phyloP scores from a whole-genome alignment of 2,329 filamentous ascomycete species.

The Penicillium hordei region DNA sequence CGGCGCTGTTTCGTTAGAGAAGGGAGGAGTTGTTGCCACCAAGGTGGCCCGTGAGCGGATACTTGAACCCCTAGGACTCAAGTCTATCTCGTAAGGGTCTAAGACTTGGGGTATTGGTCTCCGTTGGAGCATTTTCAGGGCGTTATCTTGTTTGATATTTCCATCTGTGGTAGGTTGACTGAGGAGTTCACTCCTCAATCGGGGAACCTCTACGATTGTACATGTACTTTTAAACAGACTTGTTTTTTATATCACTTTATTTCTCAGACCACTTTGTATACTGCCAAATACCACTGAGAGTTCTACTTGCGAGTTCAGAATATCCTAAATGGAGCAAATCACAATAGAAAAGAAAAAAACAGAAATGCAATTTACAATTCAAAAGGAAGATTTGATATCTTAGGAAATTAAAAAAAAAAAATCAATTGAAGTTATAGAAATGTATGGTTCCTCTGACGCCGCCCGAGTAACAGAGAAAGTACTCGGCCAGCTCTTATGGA shows the following conservation, averaged over 20 bases:
- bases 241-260: constrained; percentile 20
- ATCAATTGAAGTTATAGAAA: constrained; percentile 29
- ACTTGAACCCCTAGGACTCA: constrained; percentile 54
- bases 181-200: constrained; percentile 19
- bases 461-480: constrained; percentile 68
- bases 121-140: constrained; percentile 39
- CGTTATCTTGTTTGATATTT: constrained; percentile 33
- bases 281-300: constrained; percentile 17
- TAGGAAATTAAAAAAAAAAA: constrained; percentile 4
- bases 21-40: constrained; percentile 75
- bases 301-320: not conserved
- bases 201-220: constrained; percentile 29
- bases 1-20: constrained; percentile 84
- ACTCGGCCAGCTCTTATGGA: constrained; percentile 73
- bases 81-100: constrained; percentile 27
- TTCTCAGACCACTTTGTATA: constrained; percentile 12
- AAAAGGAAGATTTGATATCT: not conserved
- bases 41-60: constrained; percentile 75
- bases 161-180: constrained; percentile 23
- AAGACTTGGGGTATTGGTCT: constrained; percentile 23
- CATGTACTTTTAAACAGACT: constrained; percentile 37
- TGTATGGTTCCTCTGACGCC: constrained; percentile 84
- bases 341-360: not conserved
- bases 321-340: not conserved
- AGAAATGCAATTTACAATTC: not conserved